Conservation (phyloP, 1,284 basidiomycete genomes). For the Fomitopsis betulina region DNA sequence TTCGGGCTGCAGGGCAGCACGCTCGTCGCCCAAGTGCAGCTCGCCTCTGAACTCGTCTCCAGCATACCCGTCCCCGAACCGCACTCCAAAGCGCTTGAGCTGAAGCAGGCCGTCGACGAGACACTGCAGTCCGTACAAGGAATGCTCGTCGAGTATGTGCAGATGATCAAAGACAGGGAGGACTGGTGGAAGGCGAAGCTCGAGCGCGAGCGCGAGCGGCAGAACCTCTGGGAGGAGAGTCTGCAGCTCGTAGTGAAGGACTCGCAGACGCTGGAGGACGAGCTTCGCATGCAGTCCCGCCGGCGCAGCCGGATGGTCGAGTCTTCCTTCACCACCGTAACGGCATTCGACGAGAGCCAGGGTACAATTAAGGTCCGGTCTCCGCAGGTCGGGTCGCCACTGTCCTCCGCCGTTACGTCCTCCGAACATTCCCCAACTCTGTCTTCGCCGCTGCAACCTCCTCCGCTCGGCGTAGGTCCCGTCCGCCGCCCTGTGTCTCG, state of each 20-base stretch:
- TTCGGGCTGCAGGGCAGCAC: slow-evolving; percentile 79
- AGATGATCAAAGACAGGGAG: slow-evolving; percentile 80
- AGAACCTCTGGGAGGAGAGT: slow-evolving; percentile 90
- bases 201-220: slow-evolving; percentile 66
- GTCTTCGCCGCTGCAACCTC: neutral
- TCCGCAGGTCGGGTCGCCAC: slow-evolving; percentile 1
- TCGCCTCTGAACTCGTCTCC: slow-evolving; percentile 65
- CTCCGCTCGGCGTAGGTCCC: neutral
- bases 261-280: slow-evolving; percentile 81
- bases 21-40: slow-evolving; percentile 75
- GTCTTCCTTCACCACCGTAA: slow-evolving; percentile 23
- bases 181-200: slow-evolving; percentile 69
- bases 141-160: slow-evolving; percentile 66
- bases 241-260: slow-evolving; percentile 83
- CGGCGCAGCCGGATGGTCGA: slow-evolving; percentile 50
- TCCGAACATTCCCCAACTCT: neutral
- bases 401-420: neutral
- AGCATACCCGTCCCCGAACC: slow-evolving; percentile 40
- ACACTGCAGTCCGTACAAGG: slow-evolving; percentile 55
- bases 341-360: slow-evolving; percentile 10
- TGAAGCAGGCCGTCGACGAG: slow-evolving; percentile 58
- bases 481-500: neutral
- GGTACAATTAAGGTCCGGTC: slow-evolving; percentile 5
- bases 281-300: slow-evolving; percentile 62
- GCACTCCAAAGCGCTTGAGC: slow-evolving; percentile 37